Percentiles rank a stretch among this genome's conserved stretches.
phyloP scores from a whole-genome alignment of 495 filamentous ascomycete species.

The Penicillium crystallinum region DNA sequence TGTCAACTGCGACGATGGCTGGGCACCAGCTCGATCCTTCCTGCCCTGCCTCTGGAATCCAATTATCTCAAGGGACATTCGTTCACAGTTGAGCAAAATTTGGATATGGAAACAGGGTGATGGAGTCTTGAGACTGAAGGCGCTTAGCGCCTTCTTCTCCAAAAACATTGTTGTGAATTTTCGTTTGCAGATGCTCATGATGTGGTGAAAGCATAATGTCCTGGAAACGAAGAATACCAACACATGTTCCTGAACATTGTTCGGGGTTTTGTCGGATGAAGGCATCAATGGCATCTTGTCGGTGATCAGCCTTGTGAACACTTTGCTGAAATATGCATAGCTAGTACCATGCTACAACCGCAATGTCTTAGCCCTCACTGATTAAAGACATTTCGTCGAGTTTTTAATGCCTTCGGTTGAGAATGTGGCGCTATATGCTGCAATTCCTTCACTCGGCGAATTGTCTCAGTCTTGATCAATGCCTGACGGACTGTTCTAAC shows the following conservation, averaged over 20 bases:
- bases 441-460: slow-evolving; percentile 83
- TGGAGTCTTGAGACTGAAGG: slow-evolving; percentile 80
- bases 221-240: slow-evolving; percentile 37
- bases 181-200: slow-evolving; percentile 22
- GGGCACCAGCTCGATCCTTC: slow-evolving; percentile 80
- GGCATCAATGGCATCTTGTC: slow-evolving; percentile 17
- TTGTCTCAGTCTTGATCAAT: slow-evolving; percentile 56
- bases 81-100: slow-evolving; percentile 25
- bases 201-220: slow-evolving; percentile 20
- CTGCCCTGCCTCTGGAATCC: slow-evolving; percentile 45
- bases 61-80: slow-evolving; percentile 28
- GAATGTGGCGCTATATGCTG: slow-evolving; percentile 85
- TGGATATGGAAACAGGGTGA: slow-evolving; percentile 47
- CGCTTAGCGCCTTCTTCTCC: slow-evolving; percentile 59
- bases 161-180: slow-evolving; percentile 71
- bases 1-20: slow-evolving; percentile 26
- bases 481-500: slow-evolving; percentile 70
- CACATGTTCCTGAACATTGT: slow-evolving; percentile 58
- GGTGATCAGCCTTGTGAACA: slow-evolving; percentile 17
- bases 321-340: slow-evolving; percentile 32
- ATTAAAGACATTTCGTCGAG: slow-evolving; percentile 79
- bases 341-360: slow-evolving; percentile 18
- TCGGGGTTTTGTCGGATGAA: slow-evolving; percentile 81
- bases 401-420: slow-evolving; percentile 62
- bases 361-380: slow-evolving; percentile 52